Conservation (phyloP, 2,329 filamentous ascomycete genomes). For the Conoideocrella luteorostrata region DNA sequence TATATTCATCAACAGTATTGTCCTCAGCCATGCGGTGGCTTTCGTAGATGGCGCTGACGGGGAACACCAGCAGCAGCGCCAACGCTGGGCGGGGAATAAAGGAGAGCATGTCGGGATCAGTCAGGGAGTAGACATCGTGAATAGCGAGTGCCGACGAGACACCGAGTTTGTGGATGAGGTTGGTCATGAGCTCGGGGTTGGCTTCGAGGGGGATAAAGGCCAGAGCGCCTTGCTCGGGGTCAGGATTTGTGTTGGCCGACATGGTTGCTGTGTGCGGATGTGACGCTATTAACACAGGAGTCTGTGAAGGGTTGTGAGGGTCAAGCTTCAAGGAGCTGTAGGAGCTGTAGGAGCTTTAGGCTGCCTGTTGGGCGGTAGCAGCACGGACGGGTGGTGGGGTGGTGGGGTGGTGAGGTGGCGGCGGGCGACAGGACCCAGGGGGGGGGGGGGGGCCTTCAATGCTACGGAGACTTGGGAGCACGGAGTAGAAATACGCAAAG, state of each 20-base stretch:
- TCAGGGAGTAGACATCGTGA: slow-evolving; percentile 88
- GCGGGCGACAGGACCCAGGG: too few species aligned
- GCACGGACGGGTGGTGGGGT: too few species aligned
- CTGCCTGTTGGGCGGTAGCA: too few species aligned
- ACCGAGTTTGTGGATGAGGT: slow-evolving; percentile 75
- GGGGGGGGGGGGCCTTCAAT: too few species aligned
- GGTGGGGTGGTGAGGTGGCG: too few species aligned
- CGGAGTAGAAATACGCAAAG: too few species aligned
- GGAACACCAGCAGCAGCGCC: slow-evolving; percentile 88
- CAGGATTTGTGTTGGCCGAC: slow-evolving; percentile 31
- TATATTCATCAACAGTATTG: slow-evolving; percentile 54
- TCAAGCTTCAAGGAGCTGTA: too few species aligned
- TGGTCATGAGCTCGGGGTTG: slow-evolving; percentile 85
- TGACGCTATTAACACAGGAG: too few species aligned
- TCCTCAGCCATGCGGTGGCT: slow-evolving; percentile 70
- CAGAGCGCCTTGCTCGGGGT: slow-evolving; percentile 30
- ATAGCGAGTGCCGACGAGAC: slow-evolving; percentile 70
- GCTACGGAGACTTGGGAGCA: too few species aligned
- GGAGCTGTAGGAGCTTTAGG: too few species aligned
- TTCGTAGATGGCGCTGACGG: slow-evolving; percentile 74
- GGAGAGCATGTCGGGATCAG: slow-evolving; percentile 74
- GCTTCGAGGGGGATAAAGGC: slow-evolving; percentile 58
- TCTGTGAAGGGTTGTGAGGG: too few species aligned
- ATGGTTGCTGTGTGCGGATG: too few species aligned
- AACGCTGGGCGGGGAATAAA: slow-evolving; percentile 85